phyloP scores from a whole-genome alignment of 352 stramenopile genomes.

The Pythium sukuiense region DNA sequence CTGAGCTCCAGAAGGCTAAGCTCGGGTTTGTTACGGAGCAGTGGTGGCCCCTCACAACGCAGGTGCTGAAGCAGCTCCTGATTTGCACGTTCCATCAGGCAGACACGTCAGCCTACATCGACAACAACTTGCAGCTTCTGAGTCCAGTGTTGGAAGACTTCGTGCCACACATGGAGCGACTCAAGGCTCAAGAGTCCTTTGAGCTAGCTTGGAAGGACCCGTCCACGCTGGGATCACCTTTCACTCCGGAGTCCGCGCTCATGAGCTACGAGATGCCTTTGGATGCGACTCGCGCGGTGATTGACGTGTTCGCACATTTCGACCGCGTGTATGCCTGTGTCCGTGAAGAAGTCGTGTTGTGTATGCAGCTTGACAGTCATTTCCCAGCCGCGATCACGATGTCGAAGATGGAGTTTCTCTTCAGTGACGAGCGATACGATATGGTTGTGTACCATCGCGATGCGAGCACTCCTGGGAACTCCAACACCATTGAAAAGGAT shows the following conservation, averaged over 20 bases:
- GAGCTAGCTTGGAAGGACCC: slow-evolving; percentile 64
- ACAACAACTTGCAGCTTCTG: slow-evolving; percentile 77
- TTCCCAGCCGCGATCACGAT: slow-evolving; percentile 60
- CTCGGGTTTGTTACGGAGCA: slow-evolving; percentile 55
- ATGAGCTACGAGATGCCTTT: slow-evolving; percentile 46
- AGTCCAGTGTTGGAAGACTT: slow-evolving; percentile 73
- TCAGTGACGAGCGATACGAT: slow-evolving; percentile 79
- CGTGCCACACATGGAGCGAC: slow-evolving; percentile 54
- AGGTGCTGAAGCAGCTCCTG: slow-evolving; percentile 75
- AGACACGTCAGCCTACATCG: slow-evolving; percentile 72
- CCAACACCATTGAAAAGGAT: slow-evolving; percentile 12
- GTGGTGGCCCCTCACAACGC: slow-evolving; percentile 71
- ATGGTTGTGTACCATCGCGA: slow-evolving; percentile 49
- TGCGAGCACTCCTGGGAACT: background rate
- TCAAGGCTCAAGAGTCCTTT: slow-evolving; percentile 58
- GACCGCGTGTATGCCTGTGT: slow-evolving; percentile 67
- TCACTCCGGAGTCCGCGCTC: slow-evolving; percentile 40
- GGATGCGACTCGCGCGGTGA: slow-evolving; percentile 52
- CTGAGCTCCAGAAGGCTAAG: slow-evolving; percentile 74
- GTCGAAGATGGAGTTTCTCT: slow-evolving; percentile 65
- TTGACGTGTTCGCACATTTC: slow-evolving; percentile 56
- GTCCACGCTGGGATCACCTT: slow-evolving; percentile 35
- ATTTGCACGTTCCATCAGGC: slow-evolving; percentile 73
- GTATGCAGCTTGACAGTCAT: slow-evolving; percentile 49
- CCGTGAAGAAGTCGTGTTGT: slow-evolving; percentile 56